These are phyloP conservation scores for Plasmodium blacklocki DNA, from an alignment of 169 alveolate species.

Conservation along the genomic window DNA sequence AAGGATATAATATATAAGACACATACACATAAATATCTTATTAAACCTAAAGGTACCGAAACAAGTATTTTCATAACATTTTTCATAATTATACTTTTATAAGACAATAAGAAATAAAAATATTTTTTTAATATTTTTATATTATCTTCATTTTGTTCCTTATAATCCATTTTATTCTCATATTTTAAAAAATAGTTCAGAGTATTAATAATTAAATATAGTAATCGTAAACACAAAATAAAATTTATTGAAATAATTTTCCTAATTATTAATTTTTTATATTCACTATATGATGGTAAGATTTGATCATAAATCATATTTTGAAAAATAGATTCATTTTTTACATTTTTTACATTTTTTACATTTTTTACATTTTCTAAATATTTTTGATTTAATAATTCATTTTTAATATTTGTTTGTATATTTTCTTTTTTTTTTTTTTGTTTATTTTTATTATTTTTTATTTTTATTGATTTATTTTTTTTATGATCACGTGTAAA, in stretches of 20 bases:
- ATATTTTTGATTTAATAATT: background rate
- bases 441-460: background rate
- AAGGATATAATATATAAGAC: constrained; percentile 37
- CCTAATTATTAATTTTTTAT: constrained; percentile 10
- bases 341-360: background rate
- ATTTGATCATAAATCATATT: too few relatives aligned
- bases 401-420: too few relatives aligned
- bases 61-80: constrained; percentile 38
- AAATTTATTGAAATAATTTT: constrained; percentile 27
- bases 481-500: background rate
- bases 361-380: background rate
- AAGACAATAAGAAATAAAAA: constrained; percentile 37
- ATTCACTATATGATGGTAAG: too few relatives aligned
- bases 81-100: constrained; percentile 37
- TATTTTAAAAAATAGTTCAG: constrained; percentile 23
- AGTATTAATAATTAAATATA: constrained; percentile 34
- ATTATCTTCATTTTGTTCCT: background rate
- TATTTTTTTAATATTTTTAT: background rate
- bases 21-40: constrained; percentile 41
- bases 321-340: background rate
- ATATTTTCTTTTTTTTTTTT: background rate
- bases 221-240: constrained; percentile 32
- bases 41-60: constrained; percentile 35
- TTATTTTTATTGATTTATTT: background rate
- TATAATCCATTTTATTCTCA: background rate